Conservation (phyloP, 2,329 filamentous ascomycete species). For the Arthrinium puccinioides region DNA sequence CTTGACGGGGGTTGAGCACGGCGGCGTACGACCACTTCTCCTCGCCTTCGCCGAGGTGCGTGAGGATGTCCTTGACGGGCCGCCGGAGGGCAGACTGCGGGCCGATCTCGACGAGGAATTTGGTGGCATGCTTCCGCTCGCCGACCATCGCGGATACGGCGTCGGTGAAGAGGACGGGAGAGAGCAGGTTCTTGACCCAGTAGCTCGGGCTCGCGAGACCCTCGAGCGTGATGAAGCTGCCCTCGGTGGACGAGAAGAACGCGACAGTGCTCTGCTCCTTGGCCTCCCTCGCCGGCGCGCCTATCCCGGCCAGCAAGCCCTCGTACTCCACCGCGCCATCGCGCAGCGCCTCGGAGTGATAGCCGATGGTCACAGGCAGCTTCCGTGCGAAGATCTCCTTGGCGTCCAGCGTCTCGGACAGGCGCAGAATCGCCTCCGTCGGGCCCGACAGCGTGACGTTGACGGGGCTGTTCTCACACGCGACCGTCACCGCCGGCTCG, state of each 20-base stretch:
- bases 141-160: conserved; percentile 10
- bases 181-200: conserved; percentile 16
- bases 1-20: not conserved
- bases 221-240: conserved; percentile 9
- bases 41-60: not conserved
- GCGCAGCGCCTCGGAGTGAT: conserved; percentile 17
- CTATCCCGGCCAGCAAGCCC: conserved; percentile 4
- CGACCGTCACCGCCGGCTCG: conserved; percentile 15
- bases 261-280: conserved; percentile 7
- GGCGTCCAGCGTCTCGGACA: conserved; percentile 10
- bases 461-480: conserved; percentile 16
- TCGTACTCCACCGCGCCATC: conserved; percentile 15
- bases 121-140: conserved; percentile 9
- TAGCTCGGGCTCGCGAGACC: conserved; percentile 12
- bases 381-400: conserved; percentile 15
- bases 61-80: conserved; percentile 14
- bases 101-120: conserved; percentile 15
- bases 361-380: conserved; percentile 15
- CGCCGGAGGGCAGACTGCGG: conserved; percentile 16
- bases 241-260: conserved; percentile 16
- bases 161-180: conserved; percentile 15
- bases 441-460: conserved; percentile 15
- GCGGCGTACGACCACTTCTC: conserved; percentile 1
- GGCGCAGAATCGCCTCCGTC: conserved; percentile 11
- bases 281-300: not conserved